These are phyloP conservation scores for Crassisporium funariophilum DNA, from an alignment of 768 basidiomycete species.

Conservation along the genomic window DNA sequence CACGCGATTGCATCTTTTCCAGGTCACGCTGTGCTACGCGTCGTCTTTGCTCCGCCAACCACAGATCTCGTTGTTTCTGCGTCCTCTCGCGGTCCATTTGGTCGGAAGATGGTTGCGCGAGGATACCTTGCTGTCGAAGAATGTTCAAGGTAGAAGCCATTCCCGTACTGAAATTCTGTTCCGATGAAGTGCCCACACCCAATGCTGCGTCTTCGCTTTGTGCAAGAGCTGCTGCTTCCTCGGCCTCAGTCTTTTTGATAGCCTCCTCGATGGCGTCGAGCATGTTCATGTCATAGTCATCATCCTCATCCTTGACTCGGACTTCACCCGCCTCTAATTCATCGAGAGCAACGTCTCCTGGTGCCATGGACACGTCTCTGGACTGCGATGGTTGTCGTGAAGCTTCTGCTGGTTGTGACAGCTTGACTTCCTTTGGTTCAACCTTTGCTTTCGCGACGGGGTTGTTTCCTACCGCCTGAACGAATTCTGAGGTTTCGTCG, in stretches of 20 bases:
- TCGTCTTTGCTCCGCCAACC: conserved; percentile 85
- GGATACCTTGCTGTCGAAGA: conserved; percentile 88
- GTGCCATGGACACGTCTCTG: conserved; percentile 56
- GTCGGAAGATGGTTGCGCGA: conserved; percentile 66
- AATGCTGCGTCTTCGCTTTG: conserved; percentile 26
- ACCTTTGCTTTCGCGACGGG: conserved; percentile 52
- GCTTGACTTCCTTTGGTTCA: conserved; percentile 42
- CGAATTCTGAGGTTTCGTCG: conserved; percentile 97
- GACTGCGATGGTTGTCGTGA: conserved; percentile 39
- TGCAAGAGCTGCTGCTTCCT: conserved; percentile 23
- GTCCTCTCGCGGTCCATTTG: conserved; percentile 75
- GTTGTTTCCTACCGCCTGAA: conserved; percentile 77
- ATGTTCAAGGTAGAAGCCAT: conserved; percentile 89
- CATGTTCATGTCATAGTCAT: conserved; percentile 71
- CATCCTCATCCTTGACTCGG: conserved; percentile 77
- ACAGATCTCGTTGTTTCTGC: conserved; percentile 84
- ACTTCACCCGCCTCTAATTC: conserved; percentile 86
- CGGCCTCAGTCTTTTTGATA: conserved; percentile 48
- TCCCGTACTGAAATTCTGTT: conserved; percentile 80
- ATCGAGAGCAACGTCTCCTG: conserved; percentile 63
- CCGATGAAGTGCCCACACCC: conserved; percentile 64
- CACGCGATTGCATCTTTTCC: conserved; percentile 75
- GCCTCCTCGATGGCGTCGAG: conserved; percentile 76
- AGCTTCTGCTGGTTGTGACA: conserved; percentile 11
- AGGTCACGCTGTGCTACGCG: conserved; percentile 78